phyloP scores from a whole-genome alignment of 2,329 filamentous ascomycete species.

The Davidsoniella australis region DNA sequence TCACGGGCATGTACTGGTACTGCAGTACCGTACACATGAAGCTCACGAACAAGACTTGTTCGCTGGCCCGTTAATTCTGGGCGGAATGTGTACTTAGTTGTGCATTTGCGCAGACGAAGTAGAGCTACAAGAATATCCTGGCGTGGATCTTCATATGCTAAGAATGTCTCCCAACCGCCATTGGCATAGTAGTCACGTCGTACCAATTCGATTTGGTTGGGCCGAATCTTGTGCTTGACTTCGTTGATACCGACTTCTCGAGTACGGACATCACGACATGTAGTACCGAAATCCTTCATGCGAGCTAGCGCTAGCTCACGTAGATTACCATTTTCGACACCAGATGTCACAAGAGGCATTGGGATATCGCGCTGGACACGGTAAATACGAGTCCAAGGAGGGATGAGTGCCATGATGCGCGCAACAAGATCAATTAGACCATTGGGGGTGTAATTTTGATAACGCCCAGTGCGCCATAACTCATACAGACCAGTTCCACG shows the following conservation, averaged over 20 bases:
- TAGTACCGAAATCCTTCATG: conserved; percentile 98
- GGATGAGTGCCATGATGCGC: conserved; percentile 84
- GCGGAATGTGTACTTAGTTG: conserved; percentile 78
- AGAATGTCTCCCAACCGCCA: conserved; percentile 94
- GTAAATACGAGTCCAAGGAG: conserved; percentile 97
- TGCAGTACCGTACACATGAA: conserved; percentile 92
- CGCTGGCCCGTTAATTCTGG: conserved; percentile 72
- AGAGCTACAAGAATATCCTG: conserved; percentile 94
- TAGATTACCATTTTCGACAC: conserved; percentile 93
- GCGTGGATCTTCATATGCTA: conserved; percentile 95
- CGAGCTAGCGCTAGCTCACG: conserved; percentile 84
- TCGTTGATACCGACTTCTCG: conserved; percentile 97
- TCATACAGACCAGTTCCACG: conserved; percentile 93
- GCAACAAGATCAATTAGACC: conserved; percentile 90
- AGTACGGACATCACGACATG: conserved; percentile 88
- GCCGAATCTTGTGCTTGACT: conserved; percentile 95
- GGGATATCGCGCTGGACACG: conserved; percentile 96
- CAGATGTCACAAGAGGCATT: conserved; percentile 98
- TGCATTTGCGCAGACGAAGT: conserved; percentile 78
- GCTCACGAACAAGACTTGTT: conserved; percentile 78
- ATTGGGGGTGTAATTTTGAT: conserved; percentile 98
- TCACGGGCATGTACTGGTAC: conserved; percentile 95
- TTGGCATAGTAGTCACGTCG: conserved; percentile 89
- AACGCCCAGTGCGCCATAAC: conserved; percentile 88
- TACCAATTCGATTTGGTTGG: conserved; percentile 88